phyloP scores from a whole-genome alignment of 768 basidiomycete genomes.

The Pleurotus platypus region DNA sequence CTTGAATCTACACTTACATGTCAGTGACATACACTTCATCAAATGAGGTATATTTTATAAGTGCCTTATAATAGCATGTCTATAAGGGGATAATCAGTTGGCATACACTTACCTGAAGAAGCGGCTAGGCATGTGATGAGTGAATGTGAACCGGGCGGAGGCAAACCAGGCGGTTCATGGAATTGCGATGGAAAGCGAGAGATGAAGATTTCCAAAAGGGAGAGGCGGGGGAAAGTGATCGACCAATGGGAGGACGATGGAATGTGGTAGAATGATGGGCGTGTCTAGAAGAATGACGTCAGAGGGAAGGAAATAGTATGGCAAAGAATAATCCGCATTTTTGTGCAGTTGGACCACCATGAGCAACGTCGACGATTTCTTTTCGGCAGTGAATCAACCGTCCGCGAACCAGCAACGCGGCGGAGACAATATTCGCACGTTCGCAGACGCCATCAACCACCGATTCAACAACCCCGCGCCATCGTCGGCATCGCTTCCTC shows the following conservation, averaged over 20 bases:
- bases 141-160: no score
- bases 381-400: not conserved
- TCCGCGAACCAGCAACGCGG: not conserved
- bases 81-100: no score
- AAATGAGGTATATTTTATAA: no score
- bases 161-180: not conserved
- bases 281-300: conserved; percentile 6
- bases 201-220: not conserved
- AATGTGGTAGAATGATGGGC: not conserved
- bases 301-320: not conserved
- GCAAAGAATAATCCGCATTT: not conserved
- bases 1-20: no score
- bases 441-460: conserved; percentile 2
- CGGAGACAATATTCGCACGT: conserved; percentile 5
- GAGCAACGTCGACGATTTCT: not conserved
- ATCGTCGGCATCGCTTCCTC: not conserved
- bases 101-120: no score
- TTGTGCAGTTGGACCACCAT: not conserved
- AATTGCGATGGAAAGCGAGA: not conserved
- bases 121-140: no score
- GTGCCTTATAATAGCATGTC: no score
- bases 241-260: conserved; percentile 3
- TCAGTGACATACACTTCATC: no score
- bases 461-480: not conserved
- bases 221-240: not conserved